Percentiles rank a stretch among this genome's conserved stretches.
phyloP scores from a whole-genome alignment of 805 yeast species.

The Lipomyces yamanashiensis region DNA sequence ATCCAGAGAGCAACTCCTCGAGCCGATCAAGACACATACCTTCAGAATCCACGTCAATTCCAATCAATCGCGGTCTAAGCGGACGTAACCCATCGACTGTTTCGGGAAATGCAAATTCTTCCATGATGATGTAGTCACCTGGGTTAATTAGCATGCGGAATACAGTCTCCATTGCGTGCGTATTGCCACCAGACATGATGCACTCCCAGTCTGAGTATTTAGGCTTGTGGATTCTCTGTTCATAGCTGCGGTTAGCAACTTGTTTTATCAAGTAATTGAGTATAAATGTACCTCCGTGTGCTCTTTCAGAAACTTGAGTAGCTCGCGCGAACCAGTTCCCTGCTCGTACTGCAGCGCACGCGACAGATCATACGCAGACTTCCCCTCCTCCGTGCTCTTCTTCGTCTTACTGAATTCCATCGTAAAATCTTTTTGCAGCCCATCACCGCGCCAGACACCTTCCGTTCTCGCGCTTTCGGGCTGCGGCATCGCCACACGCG shows the following conservation, averaged over 20 bases:
- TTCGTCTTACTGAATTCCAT: constrained; percentile 21
- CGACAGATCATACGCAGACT: constrained; percentile 66
- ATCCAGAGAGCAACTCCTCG: constrained; percentile 62
- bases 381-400: constrained; percentile 42
- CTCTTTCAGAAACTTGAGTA: constrained; percentile 68
- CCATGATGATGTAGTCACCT: constrained; percentile 84
- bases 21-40: constrained; percentile 80
- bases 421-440: constrained; percentile 51
- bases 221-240: constrained; percentile 38
- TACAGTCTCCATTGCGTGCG: constrained; percentile 85
- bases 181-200: constrained; percentile 77
- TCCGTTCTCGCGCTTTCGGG: constrained; percentile 48
- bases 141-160: constrained; percentile 77
- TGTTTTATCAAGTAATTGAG: not conserved
- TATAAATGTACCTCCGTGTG: constrained; percentile 52
- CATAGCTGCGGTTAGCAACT: not conserved
- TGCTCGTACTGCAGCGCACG: constrained; percentile 89
- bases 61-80: constrained; percentile 67
- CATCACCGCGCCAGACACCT: constrained; percentile 74
- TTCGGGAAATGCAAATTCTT: constrained; percentile 81
- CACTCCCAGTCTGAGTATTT: constrained; percentile 74
- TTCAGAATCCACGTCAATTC: constrained; percentile 75
- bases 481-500: constrained; percentile 47
- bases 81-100: constrained; percentile 83
- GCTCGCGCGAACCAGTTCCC: constrained; percentile 78